These are phyloP conservation scores for Gillenia trifoliata DNA, from an alignment of 306 rosid species.

Conservation along the genomic window DNA sequence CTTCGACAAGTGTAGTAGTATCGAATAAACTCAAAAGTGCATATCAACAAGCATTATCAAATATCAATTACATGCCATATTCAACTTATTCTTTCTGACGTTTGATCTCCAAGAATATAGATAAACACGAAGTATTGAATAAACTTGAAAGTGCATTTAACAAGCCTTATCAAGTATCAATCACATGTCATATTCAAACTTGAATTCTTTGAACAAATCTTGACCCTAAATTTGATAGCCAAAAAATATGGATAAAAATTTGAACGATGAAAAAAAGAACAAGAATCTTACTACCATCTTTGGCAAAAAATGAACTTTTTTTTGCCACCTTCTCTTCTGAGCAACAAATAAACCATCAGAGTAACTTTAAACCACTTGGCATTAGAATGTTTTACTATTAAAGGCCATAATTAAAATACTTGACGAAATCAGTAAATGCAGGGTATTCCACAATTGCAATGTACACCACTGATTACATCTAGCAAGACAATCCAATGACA, in stretches of 20 bases:
- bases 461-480: conserved; percentile 6
- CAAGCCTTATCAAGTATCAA: background rate
- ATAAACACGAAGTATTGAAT: background rate
- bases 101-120: background rate
- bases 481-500: background rate
- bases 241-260: background rate
- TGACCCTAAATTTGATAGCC: background rate
- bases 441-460: background rate
- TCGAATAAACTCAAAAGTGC: background rate
- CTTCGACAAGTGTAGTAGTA: background rate
- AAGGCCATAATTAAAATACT: conserved; percentile 2
- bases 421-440: background rate
- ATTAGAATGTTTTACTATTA: conserved; percentile 4
- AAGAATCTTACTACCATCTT: conserved; percentile 4
- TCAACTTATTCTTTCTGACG: background rate
- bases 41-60: background rate
- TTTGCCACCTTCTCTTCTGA: conserved; percentile 4
- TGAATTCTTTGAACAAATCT: conserved; percentile 3
- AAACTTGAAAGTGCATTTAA: background rate
- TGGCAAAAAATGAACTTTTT: background rate
- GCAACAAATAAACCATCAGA: background rate
- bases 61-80: background rate
- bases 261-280: background rate
- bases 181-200: background rate
- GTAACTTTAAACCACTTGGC: background rate